Evolutionary conservation across 805 yeast species (phyloP).

Genomic region (Ogataea populi-albae): DNA sequence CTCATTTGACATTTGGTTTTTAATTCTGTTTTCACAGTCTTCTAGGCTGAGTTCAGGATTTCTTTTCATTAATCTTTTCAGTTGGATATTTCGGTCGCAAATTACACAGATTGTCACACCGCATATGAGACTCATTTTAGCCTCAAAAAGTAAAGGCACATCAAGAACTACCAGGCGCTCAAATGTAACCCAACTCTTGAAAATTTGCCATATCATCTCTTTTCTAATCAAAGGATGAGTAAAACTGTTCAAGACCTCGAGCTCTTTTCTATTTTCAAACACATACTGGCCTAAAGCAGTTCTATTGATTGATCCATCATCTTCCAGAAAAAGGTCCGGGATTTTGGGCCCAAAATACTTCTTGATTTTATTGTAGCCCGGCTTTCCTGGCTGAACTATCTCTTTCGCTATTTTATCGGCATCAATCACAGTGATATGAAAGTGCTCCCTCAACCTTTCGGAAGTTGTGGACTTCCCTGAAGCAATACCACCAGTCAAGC

Average conservation of each 20-base stretch:
- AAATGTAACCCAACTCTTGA: constrained; percentile 57
- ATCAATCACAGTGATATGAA: constrained; percentile 65
- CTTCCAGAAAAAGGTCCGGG: constrained; percentile 42
- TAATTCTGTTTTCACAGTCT: constrained; percentile 72
- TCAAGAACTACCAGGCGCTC: constrained; percentile 69
- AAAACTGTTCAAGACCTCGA: constrained; percentile 62
- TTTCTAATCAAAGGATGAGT: constrained; percentile 85
- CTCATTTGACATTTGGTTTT: constrained; percentile 68
- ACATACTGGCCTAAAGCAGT: constrained; percentile 74
- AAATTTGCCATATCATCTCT: constrained; percentile 57
- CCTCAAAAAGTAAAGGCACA: constrained; percentile 87
- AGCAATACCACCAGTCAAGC: constrained; percentile 97
- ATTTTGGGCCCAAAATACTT: constrained; percentile 54
- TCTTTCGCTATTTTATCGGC: constrained; percentile 89
- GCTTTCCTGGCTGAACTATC: constrained; percentile 76
- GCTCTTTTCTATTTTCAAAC: constrained; percentile 61
- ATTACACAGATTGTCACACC: constrained; percentile 68
- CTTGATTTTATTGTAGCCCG: constrained; percentile 67
- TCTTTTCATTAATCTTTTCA: constrained; percentile 59
- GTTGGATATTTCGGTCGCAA: constrained; percentile 56
- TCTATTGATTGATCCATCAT: constrained; percentile 59
- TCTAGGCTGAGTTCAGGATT: constrained; percentile 62
- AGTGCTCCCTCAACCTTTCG: constrained; percentile 45
- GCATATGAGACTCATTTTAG: constrained; percentile 66
- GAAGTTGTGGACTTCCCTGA: constrained; percentile 96